A percentile compares a stretch with the other conserved stretches of the same genome.
Evolutionary conservation across 129 eudicot genomes (phyloP).

Genomic region (Chrysanthemum lavandulifolium): DNA sequence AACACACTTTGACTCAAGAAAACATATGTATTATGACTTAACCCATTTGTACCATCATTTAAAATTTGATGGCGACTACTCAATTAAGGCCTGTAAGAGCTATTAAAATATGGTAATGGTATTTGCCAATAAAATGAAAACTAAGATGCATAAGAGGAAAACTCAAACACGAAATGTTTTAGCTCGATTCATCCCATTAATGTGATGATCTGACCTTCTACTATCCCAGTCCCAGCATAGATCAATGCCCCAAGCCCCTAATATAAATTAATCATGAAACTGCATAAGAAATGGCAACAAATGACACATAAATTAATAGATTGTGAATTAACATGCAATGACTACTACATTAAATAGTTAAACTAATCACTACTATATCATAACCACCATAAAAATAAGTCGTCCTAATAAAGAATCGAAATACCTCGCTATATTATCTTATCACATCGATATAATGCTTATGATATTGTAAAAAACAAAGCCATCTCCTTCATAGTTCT

Average conservation of each 20-base stretch:
- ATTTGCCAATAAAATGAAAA: background rate
- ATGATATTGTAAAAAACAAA: slow-evolving; percentile 33
- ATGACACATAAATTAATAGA: too few relatives aligned
- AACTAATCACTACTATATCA: too few relatives aligned
- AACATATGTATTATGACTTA: too few relatives aligned
- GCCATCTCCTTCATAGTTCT: slow-evolving; percentile 91
- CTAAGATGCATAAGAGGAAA: background rate
- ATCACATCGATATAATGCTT: too few relatives aligned
- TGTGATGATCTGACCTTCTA: slow-evolving; percentile 70
- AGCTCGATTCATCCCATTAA: slow-evolving; percentile 95
- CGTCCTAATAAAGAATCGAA: too few relatives aligned
- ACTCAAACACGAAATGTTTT: slow-evolving; percentile 79
- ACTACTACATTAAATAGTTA: too few relatives aligned
- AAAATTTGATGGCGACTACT: background rate
- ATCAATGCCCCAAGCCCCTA: slow-evolving; percentile 82
- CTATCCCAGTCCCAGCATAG: slow-evolving; percentile 82
- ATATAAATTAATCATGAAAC: slow-evolving; percentile 20
- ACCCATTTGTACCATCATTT: background rate
- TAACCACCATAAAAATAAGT: too few relatives aligned
- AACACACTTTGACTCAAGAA: too few relatives aligned
- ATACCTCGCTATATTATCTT: too few relatives aligned
- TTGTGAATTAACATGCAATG: too few relatives aligned
- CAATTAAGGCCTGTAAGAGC: background rate
- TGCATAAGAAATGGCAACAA: too few relatives aligned
- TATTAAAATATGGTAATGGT: background rate